Base-by-base conservation (phyloP, 495 filamentous ascomycete species). In the Penicillium egyptiacum region DNA sequence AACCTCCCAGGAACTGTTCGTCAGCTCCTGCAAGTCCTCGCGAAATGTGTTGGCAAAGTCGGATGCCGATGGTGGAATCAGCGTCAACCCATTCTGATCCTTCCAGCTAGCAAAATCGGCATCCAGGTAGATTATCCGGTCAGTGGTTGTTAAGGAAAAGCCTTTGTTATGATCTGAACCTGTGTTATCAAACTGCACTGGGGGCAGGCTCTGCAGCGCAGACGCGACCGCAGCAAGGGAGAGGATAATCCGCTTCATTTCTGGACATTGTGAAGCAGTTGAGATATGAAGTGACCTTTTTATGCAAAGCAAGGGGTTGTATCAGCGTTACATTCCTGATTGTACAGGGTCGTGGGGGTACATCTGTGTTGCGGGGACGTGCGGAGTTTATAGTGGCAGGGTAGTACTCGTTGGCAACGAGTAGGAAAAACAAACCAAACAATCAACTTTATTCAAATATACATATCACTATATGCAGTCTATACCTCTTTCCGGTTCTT, bases 21-120 rank as follows among this genome's bases (percentile, higher is more conserved):
- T 72, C 31, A 81, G 46, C 23, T 70, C 47, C 12, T 69, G 59
- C 3, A 84, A 66, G 55, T 84, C 81, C 3, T 70, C 51, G 43
- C 68, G 63, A 45, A 83, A 81, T 0, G 70, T 75, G 20, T 68
- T 55, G 6, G 81, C 79, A 37, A 83, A 84, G 5, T 81, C 76
- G 22, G 59, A 58, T 2, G 72, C 72, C 0, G 77, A 73, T 0
- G 81, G 80, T 7, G 81, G 81, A n/a, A 83, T 81, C 12, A 83
- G 65, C 0, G 80, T 83, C 17, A 81, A 59, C 3, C 81, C 79
- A 57, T 73, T 45, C 39, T 67, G 51, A 48, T 74, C 71, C 10
- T 50, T 57, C 48, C 53, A 52, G 0, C 53, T 55, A 0, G 65
- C 62, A 25, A 72, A 68, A 11, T 31, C 45, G 1, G 57, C 40